These are phyloP conservation scores for Coemansia sp. DNA, from an alignment of 371 early-diverging fungal genomes.

Conservation along the genomic window DNA sequence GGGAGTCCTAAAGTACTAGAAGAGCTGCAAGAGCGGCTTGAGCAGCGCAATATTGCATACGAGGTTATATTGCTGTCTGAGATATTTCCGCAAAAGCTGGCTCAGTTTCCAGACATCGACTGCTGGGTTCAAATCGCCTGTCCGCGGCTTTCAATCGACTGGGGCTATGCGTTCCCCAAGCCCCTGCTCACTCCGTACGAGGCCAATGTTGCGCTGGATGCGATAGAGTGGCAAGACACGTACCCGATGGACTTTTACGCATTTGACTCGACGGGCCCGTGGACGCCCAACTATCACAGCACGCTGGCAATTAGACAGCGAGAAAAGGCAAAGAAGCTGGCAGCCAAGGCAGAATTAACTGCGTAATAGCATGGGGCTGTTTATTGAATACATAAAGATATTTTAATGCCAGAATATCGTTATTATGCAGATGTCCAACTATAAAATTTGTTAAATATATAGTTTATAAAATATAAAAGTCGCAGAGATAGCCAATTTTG, in stretches of 20 bases:
- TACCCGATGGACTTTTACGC: slow-evolving; percentile 99
- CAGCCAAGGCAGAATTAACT: neutral
- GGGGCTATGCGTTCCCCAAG: slow-evolving; percentile 96
- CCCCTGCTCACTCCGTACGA: slow-evolving; percentile 98
- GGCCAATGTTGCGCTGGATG: slow-evolving; percentile 82
- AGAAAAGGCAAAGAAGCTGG: slow-evolving; percentile 18
- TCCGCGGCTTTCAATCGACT: slow-evolving; percentile 98
- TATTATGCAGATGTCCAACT: too few relatives aligned
- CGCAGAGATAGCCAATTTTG: neutral
- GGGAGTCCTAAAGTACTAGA: slow-evolving; percentile 92
- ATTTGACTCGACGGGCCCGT: slow-evolving; percentile 85
- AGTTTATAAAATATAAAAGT: too few relatives aligned
- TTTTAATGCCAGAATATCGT: too few relatives aligned
- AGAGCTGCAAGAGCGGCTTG: slow-evolving; percentile 69
- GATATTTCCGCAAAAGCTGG: slow-evolving; percentile 89
- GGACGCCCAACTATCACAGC: slow-evolving; percentile 88
- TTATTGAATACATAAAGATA: too few relatives aligned
- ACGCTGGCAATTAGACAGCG: slow-evolving; percentile 38
- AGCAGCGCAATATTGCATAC: slow-evolving; percentile 64
- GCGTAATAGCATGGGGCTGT: too few relatives aligned
- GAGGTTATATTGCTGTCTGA: slow-evolving; percentile 86
- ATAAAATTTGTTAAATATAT: too few relatives aligned
- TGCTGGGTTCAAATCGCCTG: slow-evolving; percentile 98
- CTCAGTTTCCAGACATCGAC: slow-evolving; percentile 85
- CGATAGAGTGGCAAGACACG: slow-evolving; percentile 71